phyloP scores from a whole-genome alignment of 495 filamentous ascomycete species.

The Parathielavia appendiculata region DNA sequence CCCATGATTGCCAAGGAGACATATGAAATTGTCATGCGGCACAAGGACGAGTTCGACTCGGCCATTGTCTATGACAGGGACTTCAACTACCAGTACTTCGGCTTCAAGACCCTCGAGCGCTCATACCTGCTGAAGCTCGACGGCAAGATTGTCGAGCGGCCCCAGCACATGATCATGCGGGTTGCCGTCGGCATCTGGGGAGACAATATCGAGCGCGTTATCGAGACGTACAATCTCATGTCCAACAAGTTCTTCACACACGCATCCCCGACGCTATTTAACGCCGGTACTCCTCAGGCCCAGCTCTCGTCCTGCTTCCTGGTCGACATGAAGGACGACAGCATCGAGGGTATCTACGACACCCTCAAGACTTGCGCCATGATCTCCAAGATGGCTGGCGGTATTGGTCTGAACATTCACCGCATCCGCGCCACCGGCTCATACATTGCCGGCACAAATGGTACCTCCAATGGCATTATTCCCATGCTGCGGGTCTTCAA shows the following conservation, averaged over 20 bases:
- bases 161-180: slow-evolving; percentile 99
- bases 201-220: slow-evolving; percentile 83
- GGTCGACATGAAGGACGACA: slow-evolving; percentile 97
- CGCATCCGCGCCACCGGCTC: slow-evolving; percentile 93
- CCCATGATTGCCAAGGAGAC: slow-evolving; percentile 90
- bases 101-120: slow-evolving; percentile 97
- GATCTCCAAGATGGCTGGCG: slow-evolving; percentile 98
- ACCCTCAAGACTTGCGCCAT: slow-evolving; percentile 98
- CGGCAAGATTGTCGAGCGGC: slow-evolving; percentile 90
- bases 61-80: slow-evolving; percentile 98
- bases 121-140: slow-evolving; percentile 92
- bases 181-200: slow-evolving; percentile 96
- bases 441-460: slow-evolving; percentile 96
- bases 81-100: slow-evolving; percentile 99
- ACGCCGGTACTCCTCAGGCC: slow-evolving; percentile 87
- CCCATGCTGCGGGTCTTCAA: slow-evolving; percentile 99
- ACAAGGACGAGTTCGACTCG: slow-evolving; percentile 93
- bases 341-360: slow-evolving; percentile 98
- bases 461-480: slow-evolving; percentile 93
- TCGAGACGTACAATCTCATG: slow-evolving; percentile 98
- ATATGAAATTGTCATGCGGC: slow-evolving; percentile 88
- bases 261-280: slow-evolving; percentile 96
- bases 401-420: slow-evolving; percentile 93
- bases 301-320: slow-evolving; percentile 97
- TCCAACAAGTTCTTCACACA: slow-evolving; percentile 97